Evolutionary conservation across 2,329 filamentous ascomycete species (phyloP).

Genomic region (Grosmannia serpens): DNA sequence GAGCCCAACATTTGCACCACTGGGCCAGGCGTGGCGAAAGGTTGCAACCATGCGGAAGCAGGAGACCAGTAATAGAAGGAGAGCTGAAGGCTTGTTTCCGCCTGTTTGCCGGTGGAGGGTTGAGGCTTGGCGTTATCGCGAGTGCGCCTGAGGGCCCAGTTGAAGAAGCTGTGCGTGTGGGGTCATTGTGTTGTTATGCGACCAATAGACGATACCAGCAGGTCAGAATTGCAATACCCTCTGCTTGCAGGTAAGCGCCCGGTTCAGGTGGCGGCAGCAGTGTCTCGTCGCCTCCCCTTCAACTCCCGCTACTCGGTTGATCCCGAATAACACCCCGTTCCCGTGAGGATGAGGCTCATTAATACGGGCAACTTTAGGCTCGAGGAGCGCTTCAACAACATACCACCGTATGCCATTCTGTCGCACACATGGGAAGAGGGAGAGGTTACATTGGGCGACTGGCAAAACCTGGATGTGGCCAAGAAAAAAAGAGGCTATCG

Average conservation of each 20-base stretch:
- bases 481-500: slow-evolving; percentile 11
- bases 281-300: background rate
- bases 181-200: background rate
- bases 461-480: slow-evolving; percentile 1
- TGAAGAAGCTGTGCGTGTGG: too few relatives aligned
- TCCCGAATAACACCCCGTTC: background rate
- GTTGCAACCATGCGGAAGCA: too few relatives aligned
- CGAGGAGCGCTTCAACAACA: slow-evolving; percentile 4
- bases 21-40: too few relatives aligned
- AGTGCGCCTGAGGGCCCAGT: too few relatives aligned
- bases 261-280: background rate
- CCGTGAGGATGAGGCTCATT: slow-evolving; percentile 10
- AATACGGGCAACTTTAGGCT: slow-evolving; percentile 6
- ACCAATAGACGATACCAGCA: background rate
- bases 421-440: slow-evolving; percentile 21
- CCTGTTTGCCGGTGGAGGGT: too few relatives aligned
- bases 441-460: slow-evolving; percentile 18
- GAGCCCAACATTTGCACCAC: too few relatives aligned
- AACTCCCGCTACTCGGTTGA: background rate
- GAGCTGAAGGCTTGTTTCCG: too few relatives aligned
- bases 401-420: slow-evolving; percentile 20
- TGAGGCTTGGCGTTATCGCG: too few relatives aligned
- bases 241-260: background rate
- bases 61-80: too few relatives aligned
- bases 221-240: too few relatives aligned